Evolutionary conservation across 2,329 filamentous ascomycete species (phyloP), one percentile per base, ranked within the genome.

Genomic region (Colletotrichum gigasporum): DNA sequence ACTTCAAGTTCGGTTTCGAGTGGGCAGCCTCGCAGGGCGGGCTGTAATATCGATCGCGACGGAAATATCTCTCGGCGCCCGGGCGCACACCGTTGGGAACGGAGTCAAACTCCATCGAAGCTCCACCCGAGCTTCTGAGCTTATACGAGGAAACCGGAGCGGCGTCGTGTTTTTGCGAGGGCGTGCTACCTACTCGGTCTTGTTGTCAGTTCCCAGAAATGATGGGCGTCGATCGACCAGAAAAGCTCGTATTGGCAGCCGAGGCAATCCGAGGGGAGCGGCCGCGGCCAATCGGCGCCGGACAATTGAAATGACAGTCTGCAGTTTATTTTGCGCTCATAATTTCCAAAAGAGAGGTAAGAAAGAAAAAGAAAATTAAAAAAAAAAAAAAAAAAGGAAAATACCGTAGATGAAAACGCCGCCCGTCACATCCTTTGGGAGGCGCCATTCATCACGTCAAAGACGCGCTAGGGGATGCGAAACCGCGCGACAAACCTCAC

Each of bases 81-180:
- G 52, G 52, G 39, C 18, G 41, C 28, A n/a, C n/a, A n/a, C n/a
- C n/a, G 12, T 9, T 47, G 52, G 52, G 39, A 56, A 56, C 35
- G 52, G 52, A 35, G 52, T 56, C 52, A 56, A 45, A n/a, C n/a
- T n/a, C n/a, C n/a, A n/a, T n/a, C n/a, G n/a, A n/a, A n/a, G n/a
- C 37, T 45, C 52, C 52, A 56, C 52, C 39, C 28, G 39, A 45
- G n/a, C n/a, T n/a, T n/a, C n/a, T 26, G 41, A 56, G 52, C 52
- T 56, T 56, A 56, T 56, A 56, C 52, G 52, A 56, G 52, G 41
- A 47, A 56, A 30, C 10, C 14, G 16, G 51, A 54, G n/a, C n/a
- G n/a, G n/a, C n/a, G n/a, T n/a, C n/a, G n/a, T n/a, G n/a, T n/a
- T n/a, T 42, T 39, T n/a, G 35, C 35, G 35, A 18, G 18, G 47